Evolutionary conservation across 345 rosid species (phyloP).

Genomic region (Melaleuca alternifolia): DNA sequence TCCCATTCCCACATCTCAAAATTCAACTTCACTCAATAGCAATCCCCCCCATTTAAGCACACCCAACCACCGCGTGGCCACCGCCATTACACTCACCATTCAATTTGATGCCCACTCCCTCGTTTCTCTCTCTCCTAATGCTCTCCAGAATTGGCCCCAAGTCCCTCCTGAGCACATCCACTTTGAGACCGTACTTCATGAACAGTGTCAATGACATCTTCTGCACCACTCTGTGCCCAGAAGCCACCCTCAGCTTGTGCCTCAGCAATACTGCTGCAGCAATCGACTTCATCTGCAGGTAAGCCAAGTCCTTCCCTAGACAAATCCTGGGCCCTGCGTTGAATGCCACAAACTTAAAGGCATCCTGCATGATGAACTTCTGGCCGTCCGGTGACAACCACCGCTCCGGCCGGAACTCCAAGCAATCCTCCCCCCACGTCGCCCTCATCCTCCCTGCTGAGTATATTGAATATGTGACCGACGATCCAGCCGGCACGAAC

Average conservation of each 20-base stretch:
- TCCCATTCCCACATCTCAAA: not conserved
- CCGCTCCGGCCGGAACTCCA: slow-evolving; percentile 77
- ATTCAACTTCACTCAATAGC: not conserved
- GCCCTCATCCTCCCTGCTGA: slow-evolving; percentile 84
- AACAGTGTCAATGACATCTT: slow-evolving; percentile 91
- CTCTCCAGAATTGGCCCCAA: slow-evolving; percentile 23
- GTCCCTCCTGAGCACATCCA: slow-evolving; percentile 53
- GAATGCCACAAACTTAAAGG: slow-evolving; percentile 79
- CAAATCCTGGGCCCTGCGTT: slow-evolving; percentile 94
- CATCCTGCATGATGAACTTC: slow-evolving; percentile 46
- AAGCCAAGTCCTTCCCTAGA: slow-evolving; percentile 77
- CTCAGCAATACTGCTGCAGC: slow-evolving; percentile 69
- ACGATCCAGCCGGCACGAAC: slow-evolving; percentile 80
- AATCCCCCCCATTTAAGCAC: slow-evolving; percentile 4
- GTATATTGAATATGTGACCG: slow-evolving; percentile 83
- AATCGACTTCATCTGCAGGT: slow-evolving; percentile 85
- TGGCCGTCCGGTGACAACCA: slow-evolving; percentile 62
- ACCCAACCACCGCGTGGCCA: slow-evolving; percentile 10
- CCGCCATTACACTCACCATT: slow-evolving; percentile 27
- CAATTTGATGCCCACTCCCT: not conserved
- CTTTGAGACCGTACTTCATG: slow-evolving; percentile 80
- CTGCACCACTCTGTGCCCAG: slow-evolving; percentile 88
- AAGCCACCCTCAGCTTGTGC: slow-evolving; percentile 50
- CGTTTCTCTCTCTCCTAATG: slow-evolving; percentile 13
- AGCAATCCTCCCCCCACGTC: slow-evolving; percentile 86